Evolutionary conservation across 176 grass and related monocot species (phyloP).

Genomic region (Calamus simplicifolius): DNA sequence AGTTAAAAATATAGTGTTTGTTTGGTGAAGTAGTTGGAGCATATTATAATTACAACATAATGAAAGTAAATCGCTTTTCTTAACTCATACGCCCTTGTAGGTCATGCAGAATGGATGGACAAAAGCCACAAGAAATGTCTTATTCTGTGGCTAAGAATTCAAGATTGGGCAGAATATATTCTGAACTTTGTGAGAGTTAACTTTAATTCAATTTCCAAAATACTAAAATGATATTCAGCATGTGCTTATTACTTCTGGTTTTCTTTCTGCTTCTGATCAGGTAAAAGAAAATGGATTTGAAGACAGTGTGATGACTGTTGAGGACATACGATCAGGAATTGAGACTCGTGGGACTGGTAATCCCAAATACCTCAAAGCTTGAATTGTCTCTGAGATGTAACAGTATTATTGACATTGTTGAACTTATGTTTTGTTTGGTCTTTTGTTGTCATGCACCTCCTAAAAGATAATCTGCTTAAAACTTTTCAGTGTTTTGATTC

Average conservation of each 20-base stretch:
- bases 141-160: constrained; percentile 85
- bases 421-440: constrained; percentile 1
- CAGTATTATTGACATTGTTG: not conserved
- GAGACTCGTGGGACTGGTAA: constrained; percentile 86
- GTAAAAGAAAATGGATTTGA: constrained; percentile 90
- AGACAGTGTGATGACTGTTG: constrained; percentile 63
- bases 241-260: not conserved
- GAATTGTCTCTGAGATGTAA: not conserved
- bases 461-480: no score
- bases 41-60: no score
- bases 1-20: no score
- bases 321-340: constrained; percentile 90
- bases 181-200: constrained; percentile 66
- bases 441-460: no score
- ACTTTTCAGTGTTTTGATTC: no score
- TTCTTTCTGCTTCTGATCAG: constrained; percentile 25
- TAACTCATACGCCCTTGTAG: constrained; percentile 17
- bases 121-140: constrained; percentile 94
- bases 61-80: no score
- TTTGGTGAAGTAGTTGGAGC: no score
- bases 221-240: no score
- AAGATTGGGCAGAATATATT: constrained; percentile 94
- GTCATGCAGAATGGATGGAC: constrained; percentile 86
- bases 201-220: no score
- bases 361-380: not conserved